Evolutionary conservation across 129 eudicot species (phyloP), one percentile per base, ranked within the genome.

Genomic region (Chrysanthemum lavandulifolium): DNA sequence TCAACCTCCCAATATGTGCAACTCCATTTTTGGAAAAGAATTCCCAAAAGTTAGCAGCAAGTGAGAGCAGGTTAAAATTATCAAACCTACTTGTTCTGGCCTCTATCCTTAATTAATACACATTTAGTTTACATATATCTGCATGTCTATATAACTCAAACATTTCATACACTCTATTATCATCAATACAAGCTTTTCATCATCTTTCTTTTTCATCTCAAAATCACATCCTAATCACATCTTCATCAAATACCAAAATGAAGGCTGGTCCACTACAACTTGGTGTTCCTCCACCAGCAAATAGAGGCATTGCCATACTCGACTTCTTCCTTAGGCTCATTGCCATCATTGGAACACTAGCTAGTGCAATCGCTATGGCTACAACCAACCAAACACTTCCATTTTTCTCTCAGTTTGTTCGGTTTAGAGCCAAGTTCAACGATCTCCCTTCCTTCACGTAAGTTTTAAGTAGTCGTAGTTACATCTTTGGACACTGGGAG

Each of bases 381-480:
- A 85, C 90, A 64, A 81, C 13, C 81, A 83, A 47, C 13, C 81
- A 83, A 47, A 82, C 86, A 6, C 92, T 91, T 51, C 91, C 89
- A 0, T 80, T 81, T 15, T 78, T 82, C 85, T 67, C 91, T 0
- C 91, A 56, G 61, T 85, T 85, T 63, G 53, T 87, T 31, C 78
- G 91, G 55, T 84, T 85, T 63, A 66, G 65, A 71, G 91, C 85
- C 40, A 68, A 86, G 73, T 86, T 82, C 68, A 76, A 71, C 2
- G 95, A 88, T 80, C 82, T 91, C 13, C 95, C 91, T 29, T 73
- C 88, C 19, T n/a, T 91, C 75, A 82, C 83, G 97, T 91, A 80
- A 73, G 92, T 79, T 40, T 3, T 75, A 49, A 9, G 1, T 53
- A 36, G 8, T 55, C 5, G 23, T 52, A 21, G 27, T 45, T 51